Conservation (phyloP, 2,329 filamentous ascomycete species). For the Chaetothyriales sp. region DNA sequence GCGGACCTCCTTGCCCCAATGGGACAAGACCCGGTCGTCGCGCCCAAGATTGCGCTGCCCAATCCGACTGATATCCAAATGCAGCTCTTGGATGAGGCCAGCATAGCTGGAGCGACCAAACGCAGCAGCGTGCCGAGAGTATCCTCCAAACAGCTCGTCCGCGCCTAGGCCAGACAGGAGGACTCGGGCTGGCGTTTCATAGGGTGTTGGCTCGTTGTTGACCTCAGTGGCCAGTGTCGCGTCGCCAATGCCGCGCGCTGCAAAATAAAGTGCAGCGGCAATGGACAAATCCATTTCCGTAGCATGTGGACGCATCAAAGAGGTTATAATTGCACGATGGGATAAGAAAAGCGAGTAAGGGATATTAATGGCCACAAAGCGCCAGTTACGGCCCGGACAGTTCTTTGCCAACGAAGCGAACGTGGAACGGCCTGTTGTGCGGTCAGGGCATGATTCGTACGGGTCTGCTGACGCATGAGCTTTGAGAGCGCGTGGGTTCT, state of each 20-base stretch:
- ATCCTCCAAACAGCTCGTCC: conserved; percentile 91
- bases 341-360: conserved; percentile 59
- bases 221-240: conserved; percentile 18
- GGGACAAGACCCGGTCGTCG: conserved; percentile 77
- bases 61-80: conserved; percentile 69
- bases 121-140: conserved; percentile 66
- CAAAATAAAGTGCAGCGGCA: conserved; percentile 85
- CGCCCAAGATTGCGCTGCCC: conserved; percentile 89
- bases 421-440: conserved; percentile 68
- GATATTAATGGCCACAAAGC: conserved; percentile 67
- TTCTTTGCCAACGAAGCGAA: conserved; percentile 55
- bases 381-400: conserved; percentile 61
- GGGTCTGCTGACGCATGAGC: conserved; percentile 33
- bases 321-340: conserved; percentile 54
- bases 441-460: conserved; percentile 80
- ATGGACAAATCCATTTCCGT: conserved; percentile 99
- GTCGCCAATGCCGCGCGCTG: conserved; percentile 55
- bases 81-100: conserved; percentile 65
- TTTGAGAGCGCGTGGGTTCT: conserved; percentile 64
- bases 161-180: conserved; percentile 86
- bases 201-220: conserved; percentile 23
- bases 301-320: conserved; percentile 79
- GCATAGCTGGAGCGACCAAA: conserved; percentile 53
- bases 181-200: conserved; percentile 60
- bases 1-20: conserved; percentile 77